phyloP scores from a whole-genome alignment of 2,329 filamentous ascomycete species.

The Purpureocillium takamizusanense region DNA sequence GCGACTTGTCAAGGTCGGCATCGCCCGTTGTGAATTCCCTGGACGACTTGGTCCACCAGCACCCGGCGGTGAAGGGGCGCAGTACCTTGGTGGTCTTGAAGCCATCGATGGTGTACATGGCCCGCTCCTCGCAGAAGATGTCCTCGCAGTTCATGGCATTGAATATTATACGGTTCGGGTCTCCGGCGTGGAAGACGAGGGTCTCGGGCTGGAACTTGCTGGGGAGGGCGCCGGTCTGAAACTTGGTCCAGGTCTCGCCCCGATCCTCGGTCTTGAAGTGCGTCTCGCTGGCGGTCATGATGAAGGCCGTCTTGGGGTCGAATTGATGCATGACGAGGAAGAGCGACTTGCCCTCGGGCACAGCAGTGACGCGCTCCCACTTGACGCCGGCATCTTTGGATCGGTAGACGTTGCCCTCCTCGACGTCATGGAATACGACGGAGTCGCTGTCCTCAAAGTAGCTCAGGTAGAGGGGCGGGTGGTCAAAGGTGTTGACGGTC shows the following conservation, averaged over 20 bases:
- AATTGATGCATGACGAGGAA: conserved; percentile 69
- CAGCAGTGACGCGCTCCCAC: conserved; percentile 60
- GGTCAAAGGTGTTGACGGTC: conserved; percentile 54
- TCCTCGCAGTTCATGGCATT: conserved; percentile 62
- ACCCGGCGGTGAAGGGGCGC: conserved; percentile 61
- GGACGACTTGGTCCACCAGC: conserved; percentile 79
- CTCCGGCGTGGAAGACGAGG: conserved; percentile 73
- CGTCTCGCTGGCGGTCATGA: conserved; percentile 56
- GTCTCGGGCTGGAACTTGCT: conserved; percentile 39
- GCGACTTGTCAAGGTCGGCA: conserved; percentile 54
- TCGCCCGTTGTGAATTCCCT: conserved; percentile 63
- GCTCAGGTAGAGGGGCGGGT: conserved; percentile 59
- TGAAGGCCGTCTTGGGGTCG: conserved; percentile 71
- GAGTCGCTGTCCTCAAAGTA: conserved; percentile 90
- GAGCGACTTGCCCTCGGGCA: conserved; percentile 53
- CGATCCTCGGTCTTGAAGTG: conserved; percentile 82
- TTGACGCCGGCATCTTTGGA: conserved; percentile 71
- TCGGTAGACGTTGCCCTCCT: conserved; percentile 59
- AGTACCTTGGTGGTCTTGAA: conserved; percentile 65
- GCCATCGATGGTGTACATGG: conserved; percentile 74
- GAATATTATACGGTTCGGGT: conserved; percentile 80
- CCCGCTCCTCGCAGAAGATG: conserved; percentile 53
- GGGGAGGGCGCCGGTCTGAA: conserved; percentile 52
- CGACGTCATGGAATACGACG: conserved; percentile 63
- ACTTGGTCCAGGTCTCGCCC: conserved; percentile 72